phyloP scores from a whole-genome alignment of 2,329 filamentous ascomycete species.

The Ophiostoma perfectum region DNA sequence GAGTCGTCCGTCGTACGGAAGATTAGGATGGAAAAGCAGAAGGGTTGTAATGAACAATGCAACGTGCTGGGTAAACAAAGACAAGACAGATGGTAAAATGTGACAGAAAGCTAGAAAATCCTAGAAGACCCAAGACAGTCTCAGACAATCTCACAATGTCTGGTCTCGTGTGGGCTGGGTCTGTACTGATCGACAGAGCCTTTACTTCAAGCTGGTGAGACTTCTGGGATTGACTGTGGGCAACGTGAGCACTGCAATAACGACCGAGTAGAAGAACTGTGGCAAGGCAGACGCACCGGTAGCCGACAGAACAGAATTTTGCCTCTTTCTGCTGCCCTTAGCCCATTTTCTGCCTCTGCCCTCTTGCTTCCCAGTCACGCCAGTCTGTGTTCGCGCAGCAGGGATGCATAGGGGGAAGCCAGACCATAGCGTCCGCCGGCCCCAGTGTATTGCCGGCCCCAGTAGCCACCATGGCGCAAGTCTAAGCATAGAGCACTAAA shows the following conservation, averaged over 20 bases:
- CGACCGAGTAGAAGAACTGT: not conserved
- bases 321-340: not conserved
- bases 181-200: not conserved
- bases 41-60: not conserved
- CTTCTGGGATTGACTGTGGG: not conserved
- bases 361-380: not conserved
- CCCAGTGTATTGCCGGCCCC: not conserved
- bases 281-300: not conserved
- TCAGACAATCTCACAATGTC: not conserved
- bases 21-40: not conserved
- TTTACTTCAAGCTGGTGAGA: slow-evolving; percentile 3
- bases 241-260: slow-evolving; percentile 1
- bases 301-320: not conserved
- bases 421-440: not conserved
- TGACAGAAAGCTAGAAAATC: not conserved
- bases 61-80: not conserved
- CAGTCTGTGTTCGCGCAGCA: not conserved
- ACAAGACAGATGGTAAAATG: not conserved
- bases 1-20: not conserved
- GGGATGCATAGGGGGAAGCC: not conserved
- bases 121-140: not conserved
- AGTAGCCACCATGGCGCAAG: not conserved
- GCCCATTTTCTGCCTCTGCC: not conserved
- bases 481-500: not conserved
- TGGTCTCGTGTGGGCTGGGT: not conserved